phyloP scores from a whole-genome alignment of 2,329 filamentous ascomycete genomes.

The Calonectria crousiana region DNA sequence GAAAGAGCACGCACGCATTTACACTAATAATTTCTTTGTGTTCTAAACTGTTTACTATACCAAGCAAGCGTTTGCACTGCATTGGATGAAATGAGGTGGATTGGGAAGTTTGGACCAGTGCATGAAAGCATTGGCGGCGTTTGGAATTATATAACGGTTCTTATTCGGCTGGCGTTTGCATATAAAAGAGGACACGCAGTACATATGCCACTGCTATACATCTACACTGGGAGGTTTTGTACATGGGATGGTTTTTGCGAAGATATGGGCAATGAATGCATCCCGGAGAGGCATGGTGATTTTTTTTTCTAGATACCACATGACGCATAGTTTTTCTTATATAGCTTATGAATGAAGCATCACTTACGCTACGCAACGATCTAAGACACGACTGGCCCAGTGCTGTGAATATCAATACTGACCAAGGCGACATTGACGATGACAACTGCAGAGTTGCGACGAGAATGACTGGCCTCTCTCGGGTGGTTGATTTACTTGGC shows the following conservation, averaged over 20 bases:
- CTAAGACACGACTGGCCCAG: background rate
- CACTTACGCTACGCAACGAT: background rate
- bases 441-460: background rate
- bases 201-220: conserved; percentile 3
- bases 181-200: conserved; percentile 32
- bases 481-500: background rate
- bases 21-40: conserved; percentile 32
- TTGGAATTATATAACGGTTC: conserved; percentile 29
- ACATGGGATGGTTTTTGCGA: conserved; percentile 15
- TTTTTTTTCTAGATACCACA: conserved; percentile 42
- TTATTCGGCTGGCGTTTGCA: conserved; percentile 37
- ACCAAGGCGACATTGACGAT: background rate
- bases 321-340: conserved; percentile 41
- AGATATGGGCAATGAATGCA: conserved; percentile 33
- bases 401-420: background rate
- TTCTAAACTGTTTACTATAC: conserved; percentile 28
- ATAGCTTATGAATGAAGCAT: conserved; percentile 15
- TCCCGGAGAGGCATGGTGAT: conserved; percentile 34
- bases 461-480: background rate
- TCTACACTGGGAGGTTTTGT: conserved; percentile 8
- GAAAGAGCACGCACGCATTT: conserved; percentile 34
- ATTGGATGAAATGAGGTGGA: conserved; percentile 29
- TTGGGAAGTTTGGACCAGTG: conserved; percentile 16
- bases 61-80: conserved; percentile 35
- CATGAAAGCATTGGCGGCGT: conserved; percentile 32